Evolutionary conservation across 441 rosid genomes (phyloP), one percentile per base, ranked within the genome.

Genomic region (Populus hybrid): DNA sequence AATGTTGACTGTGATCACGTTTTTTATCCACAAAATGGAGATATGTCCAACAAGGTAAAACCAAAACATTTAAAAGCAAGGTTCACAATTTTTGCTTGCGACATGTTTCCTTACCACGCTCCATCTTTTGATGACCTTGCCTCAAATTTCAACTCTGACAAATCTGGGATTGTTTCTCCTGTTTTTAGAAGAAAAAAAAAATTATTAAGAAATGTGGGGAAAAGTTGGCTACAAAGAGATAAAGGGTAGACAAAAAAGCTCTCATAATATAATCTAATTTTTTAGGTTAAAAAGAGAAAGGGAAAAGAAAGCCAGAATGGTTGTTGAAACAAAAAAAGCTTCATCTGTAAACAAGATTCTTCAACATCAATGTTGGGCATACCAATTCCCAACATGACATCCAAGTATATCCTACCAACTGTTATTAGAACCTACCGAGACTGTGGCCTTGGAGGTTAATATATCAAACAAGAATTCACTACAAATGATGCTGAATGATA

Each of bases 61-160:
- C 18, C 11, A 66, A 46, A 26, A 57, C 4, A 57, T 11, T 12
- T 35, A 46, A 34, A 7, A 35, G 36, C 8, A 8, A 36, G 53
- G 14, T 8, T 9, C 65, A 57, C 36, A 16, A 3, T 8, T 3
- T 9, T 35, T 30, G 18, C 42, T 23, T 23, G 69, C 35, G 21
- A 66, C 42, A 72, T 71, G n/a, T 24, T 79, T 57, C 67, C 87
- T 81, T 79, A 90, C 95, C 95, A 91, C 77, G 93, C 93, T 59
- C 86, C 89, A 69, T 91, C 95, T 88, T 88, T 91, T 20, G 89
- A 85, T 76, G 95, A 91, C 70, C 78, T 86, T 59, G 95, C 93
- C 84, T 91, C 95, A 67, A 90, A 90, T 83, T 86, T 85, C 84
- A 87, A 36, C 28, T 82, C 78, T 73, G 91, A 81, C 53, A 81